Evolutionary conservation across 495 filamentous ascomycete species (phyloP).

Genomic region (Filosporella fistucella): DNA sequence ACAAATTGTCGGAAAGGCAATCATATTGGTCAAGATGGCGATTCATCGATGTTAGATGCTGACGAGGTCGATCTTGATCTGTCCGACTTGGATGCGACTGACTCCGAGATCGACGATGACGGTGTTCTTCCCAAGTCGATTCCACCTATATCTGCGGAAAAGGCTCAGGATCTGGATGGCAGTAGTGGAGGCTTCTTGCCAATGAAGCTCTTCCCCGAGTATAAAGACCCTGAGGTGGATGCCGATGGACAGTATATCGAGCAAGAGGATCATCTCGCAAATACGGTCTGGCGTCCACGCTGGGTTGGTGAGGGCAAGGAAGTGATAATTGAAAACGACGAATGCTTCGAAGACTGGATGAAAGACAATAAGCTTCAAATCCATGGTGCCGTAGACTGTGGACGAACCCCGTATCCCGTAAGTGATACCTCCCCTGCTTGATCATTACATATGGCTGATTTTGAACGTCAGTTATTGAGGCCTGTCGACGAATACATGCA

Average conservation of each 20-base stretch:
- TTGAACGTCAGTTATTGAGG: slow-evolving; percentile 7
- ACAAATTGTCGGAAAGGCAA: too few relatives aligned
- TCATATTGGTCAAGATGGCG: too few relatives aligned
- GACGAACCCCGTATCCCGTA: slow-evolving; percentile 19
- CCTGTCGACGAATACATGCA: slow-evolving; percentile 4
- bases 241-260: neutral
- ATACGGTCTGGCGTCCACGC: slow-evolving; percentile 18
- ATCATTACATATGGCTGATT: neutral
- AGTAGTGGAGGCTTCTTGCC: slow-evolving; percentile 11
- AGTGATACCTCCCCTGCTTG: neutral
- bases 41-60: too few relatives aligned
- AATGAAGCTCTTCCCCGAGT: slow-evolving; percentile 14
- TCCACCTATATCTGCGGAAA: neutral
- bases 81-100: too few relatives aligned
- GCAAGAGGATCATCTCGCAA: slow-evolving; percentile 9
- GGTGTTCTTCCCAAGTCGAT: too few relatives aligned
- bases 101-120: too few relatives aligned
- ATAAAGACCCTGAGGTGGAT: neutral
- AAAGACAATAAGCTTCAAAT: slow-evolving; percentile 3
- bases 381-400: slow-evolving; percentile 23
- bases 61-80: too few relatives aligned
- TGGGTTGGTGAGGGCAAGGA: slow-evolving; percentile 13
- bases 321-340: slow-evolving; percentile 10
- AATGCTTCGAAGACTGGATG: slow-evolving; percentile 3
- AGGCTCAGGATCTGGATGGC: neutral